These are phyloP conservation scores for Aspergillus eucalypticola DNA, from an alignment of 2,329 filamentous ascomycete genomes.

Conservation along the genomic window DNA sequence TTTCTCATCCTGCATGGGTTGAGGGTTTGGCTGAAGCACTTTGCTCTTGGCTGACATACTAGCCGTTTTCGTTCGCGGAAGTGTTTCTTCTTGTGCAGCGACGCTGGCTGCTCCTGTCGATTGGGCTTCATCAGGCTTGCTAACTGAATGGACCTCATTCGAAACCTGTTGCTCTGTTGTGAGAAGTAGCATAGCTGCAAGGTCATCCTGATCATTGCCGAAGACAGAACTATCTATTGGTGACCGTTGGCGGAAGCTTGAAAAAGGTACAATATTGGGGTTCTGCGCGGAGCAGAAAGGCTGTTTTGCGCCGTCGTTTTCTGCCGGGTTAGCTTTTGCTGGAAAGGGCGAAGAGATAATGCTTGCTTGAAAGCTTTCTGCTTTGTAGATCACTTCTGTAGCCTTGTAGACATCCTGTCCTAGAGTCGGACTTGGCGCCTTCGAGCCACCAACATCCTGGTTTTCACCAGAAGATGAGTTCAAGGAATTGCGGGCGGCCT, in stretches of 20 bases:
- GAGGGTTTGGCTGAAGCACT: background rate
- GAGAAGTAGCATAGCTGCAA: conserved; percentile 32
- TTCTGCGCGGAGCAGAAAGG: background rate
- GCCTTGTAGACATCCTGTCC: conserved; percentile 12
- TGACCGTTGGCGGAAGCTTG: conserved; percentile 27
- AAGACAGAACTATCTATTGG: conserved; percentile 15
- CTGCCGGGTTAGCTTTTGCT: background rate
- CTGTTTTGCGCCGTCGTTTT: background rate
- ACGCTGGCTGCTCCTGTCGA: background rate
- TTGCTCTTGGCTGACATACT: background rate
- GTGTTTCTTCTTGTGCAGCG: background rate
- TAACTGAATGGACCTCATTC: background rate
- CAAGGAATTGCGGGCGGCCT: background rate
- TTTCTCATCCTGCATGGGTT: background rate
- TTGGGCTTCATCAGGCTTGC: background rate
- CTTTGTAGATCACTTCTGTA: conserved; percentile 23
- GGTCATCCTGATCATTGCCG: conserved; percentile 28
- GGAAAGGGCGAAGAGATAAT: conserved; percentile 10
- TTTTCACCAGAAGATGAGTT: background rate
- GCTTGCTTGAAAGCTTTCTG: conserved; percentile 18
- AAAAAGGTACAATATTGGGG: conserved; percentile 35
- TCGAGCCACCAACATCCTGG: background rate
- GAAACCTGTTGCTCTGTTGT: conserved; percentile 15
- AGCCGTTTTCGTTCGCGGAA: background rate
- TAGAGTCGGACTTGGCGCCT: background rate